phyloP scores from a whole-genome alignment of 768 basidiomycete genomes.

The Boletus sp. region DNA sequence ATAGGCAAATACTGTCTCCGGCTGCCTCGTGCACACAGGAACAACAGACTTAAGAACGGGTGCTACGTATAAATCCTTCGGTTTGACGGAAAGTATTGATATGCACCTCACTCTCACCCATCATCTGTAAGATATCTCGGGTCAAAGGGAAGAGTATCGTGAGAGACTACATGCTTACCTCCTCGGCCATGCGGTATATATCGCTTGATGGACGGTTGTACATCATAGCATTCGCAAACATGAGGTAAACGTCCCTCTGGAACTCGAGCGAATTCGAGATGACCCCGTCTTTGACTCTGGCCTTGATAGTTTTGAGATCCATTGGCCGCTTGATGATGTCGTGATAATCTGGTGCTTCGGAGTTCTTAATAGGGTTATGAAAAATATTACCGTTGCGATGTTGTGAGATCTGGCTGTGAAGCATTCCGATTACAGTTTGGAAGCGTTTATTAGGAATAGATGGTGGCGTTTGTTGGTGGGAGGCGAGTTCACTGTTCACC shows the following conservation, averaged over 20 bases:
- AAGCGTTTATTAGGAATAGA: conserved; percentile 59
- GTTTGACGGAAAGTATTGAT: conserved; percentile 73
- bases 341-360: conserved; percentile 88
- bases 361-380: conserved; percentile 82
- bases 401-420: conserved; percentile 78
- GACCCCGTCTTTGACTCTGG: conserved; percentile 76
- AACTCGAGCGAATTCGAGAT: conserved; percentile 84
- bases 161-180: conserved; percentile 50
- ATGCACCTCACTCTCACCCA: conserved; percentile 65
- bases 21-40: background rate
- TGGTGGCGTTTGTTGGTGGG: conserved; percentile 19
- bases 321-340: conserved; percentile 93
- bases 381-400: conserved; percentile 90
- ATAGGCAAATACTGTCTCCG: background rate
- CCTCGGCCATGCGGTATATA: conserved; percentile 87
- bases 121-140: conserved; percentile 49
- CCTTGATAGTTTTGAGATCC: conserved; percentile 91
- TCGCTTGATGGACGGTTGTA: conserved; percentile 87
- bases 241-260: conserved; percentile 84
- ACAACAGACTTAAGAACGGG: conserved; percentile 24
- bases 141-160: background rate
- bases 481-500: conserved; percentile 14
- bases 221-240: conserved; percentile 98
- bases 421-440: conserved; percentile 75
- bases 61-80: conserved; percentile 59